A percentile compares a stretch with the other conserved stretches of the same genome.
phyloP scores from a whole-genome alignment of 23 red algal species.

The Gracilariopsis chorda region DNA sequence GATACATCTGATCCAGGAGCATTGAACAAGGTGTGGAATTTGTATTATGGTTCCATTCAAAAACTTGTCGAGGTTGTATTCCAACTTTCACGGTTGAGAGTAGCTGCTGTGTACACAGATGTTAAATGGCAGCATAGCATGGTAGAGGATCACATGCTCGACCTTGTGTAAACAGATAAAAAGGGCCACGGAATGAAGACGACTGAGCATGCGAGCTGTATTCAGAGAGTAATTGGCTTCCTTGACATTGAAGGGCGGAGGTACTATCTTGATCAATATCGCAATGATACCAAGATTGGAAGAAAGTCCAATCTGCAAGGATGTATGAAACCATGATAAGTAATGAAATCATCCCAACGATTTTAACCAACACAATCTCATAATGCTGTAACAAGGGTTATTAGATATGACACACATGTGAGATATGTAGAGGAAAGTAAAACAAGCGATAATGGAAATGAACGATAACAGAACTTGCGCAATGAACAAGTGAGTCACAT shows the following conservation, averaged over 20 bases:
- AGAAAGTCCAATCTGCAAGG: too few relatives aligned
- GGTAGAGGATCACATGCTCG: not conserved
- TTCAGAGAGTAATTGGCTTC: not conserved
- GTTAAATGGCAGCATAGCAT: not conserved
- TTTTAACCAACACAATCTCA: too few relatives aligned
- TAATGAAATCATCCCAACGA: too few relatives aligned
- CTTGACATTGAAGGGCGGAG: not conserved
- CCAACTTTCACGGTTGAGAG: not conserved
- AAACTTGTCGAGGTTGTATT: not conserved
- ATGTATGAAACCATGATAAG: too few relatives aligned
- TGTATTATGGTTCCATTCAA: not conserved
- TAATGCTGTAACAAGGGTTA: too few relatives aligned
- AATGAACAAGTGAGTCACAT: too few relatives aligned
- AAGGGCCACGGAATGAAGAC: not conserved
- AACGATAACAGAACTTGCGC: too few relatives aligned
- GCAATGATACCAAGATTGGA: too few relatives aligned
- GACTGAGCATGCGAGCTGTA: not conserved
- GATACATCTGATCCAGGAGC: not conserved
- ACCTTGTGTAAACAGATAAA: not conserved
- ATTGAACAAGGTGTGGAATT: not conserved
- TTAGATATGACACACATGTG: too few relatives aligned
- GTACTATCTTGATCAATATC: not conserved
- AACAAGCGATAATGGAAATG: too few relatives aligned
- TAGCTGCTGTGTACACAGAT: not conserved
- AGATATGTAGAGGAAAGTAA: too few relatives aligned